Evolutionary conservation across 192 early-diverging fungal species (phyloP).

Genomic region (Umbelopsis sp.): DNA sequence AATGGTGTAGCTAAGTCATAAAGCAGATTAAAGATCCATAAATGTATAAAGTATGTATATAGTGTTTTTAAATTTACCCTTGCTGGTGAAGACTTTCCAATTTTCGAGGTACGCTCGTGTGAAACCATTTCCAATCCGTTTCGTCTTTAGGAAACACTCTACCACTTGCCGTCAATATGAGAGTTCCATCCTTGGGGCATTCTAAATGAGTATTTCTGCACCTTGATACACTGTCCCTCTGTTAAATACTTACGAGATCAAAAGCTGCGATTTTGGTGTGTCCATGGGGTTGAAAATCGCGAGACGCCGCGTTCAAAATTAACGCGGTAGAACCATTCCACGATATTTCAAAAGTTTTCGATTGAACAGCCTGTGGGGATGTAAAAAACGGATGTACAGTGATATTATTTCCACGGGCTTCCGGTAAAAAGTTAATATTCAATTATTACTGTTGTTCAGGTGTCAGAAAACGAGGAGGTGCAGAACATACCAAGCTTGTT

Average conservation of each 20-base stretch:
- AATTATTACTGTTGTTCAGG: neutral
- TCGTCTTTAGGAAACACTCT: conserved; percentile 64
- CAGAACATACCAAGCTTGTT: conserved; percentile 1
- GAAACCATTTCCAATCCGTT: conserved; percentile 82
- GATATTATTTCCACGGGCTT: neutral
- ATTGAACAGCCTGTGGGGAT: neutral
- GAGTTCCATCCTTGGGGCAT: conserved; percentile 65
- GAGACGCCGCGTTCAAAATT: neutral
- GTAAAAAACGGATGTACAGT: conserved; percentile 5
- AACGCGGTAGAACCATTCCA: conserved; percentile 1
- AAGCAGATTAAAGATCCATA: neutral
- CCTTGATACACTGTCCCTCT: neutral
- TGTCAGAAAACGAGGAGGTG: conserved; percentile 9
- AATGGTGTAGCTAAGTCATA: conserved; percentile 60
- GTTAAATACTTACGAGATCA: conserved; percentile 56
- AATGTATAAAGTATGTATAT: conserved; percentile 17
- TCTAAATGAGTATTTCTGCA: neutral
- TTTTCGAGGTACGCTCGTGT: conserved; percentile 56
- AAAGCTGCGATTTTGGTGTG: conserved; percentile 63
- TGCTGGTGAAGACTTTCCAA: conserved; percentile 61
- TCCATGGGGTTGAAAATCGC: neutral
- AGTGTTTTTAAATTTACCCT: conserved; percentile 49
- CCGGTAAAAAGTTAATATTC: neutral
- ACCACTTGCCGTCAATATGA: conserved; percentile 69
- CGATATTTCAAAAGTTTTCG: conserved; percentile 5